These are phyloP conservation scores for Sclerotinia minor DNA, from an alignment of 2,329 filamentous ascomycete species.

Conservation along the genomic window DNA sequence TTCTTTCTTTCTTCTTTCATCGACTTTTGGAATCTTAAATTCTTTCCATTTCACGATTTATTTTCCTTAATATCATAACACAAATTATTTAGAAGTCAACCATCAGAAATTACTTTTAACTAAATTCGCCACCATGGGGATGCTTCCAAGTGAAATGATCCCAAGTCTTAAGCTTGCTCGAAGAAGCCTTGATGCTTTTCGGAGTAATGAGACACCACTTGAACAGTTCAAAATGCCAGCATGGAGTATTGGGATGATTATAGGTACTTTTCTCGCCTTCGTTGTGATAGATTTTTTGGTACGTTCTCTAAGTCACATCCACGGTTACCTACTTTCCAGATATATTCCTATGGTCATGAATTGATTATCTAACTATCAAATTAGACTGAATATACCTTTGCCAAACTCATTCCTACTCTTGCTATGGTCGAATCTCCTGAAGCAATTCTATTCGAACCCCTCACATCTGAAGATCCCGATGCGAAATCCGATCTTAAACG, in stretches of 20 bases:
- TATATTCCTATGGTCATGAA: neutral
- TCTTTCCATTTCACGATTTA: neutral
- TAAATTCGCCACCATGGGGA: slow-evolving; percentile 7
- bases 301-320: slow-evolving; percentile 1
- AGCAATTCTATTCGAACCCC: slow-evolving; percentile 51
- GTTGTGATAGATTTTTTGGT: slow-evolving; percentile 28
- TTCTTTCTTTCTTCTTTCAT: neutral
- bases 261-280: slow-evolving; percentile 26
- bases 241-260: slow-evolving; percentile 33
- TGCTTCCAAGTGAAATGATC: slow-evolving; percentile 1
- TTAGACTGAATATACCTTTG: slow-evolving; percentile 57
- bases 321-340: neutral
- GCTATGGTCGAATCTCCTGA: slow-evolving; percentile 62
- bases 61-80: neutral
- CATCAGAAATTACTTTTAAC: neutral
- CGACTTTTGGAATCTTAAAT: neutral
- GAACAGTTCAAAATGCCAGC: slow-evolving; percentile 29
- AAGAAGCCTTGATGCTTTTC: slow-evolving; percentile 10
- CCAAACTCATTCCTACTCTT: slow-evolving; percentile 59
- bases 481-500: slow-evolving; percentile 36
- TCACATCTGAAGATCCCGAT: slow-evolving; percentile 41
- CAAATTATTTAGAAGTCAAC: neutral
- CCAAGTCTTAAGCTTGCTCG: neutral
- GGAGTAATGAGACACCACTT: neutral
- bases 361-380: slow-evolving; percentile 26